phyloP scores from a whole-genome alignment of 106 monocot genomes.

The Triglochin maritima region DNA sequence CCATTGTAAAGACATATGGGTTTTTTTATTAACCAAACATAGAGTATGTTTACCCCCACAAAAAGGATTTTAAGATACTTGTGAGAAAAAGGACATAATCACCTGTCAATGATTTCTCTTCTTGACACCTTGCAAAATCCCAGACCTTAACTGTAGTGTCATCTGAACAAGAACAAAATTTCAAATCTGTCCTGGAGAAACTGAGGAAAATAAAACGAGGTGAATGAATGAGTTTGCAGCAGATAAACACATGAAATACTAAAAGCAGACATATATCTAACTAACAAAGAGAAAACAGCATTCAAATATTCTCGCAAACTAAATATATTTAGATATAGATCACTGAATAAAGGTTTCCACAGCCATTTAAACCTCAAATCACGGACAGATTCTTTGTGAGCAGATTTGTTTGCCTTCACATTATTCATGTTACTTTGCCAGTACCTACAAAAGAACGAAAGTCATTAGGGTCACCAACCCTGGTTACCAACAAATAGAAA shows the following conservation, averaged over 20 bases:
- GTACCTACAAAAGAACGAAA: constrained; percentile 31
- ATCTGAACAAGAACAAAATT: constrained; percentile 98
- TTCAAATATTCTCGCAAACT: too few species aligned
- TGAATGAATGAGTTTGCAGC: too few species aligned
- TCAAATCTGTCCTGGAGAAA: constrained; percentile 92
- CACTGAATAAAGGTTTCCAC: not conserved
- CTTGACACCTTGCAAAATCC: constrained; percentile 99
- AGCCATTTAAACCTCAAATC: constrained; percentile 53
- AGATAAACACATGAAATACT: too few species aligned
- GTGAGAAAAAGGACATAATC: constrained; percentile 28
- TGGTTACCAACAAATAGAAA: too few species aligned
- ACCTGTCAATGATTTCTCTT: constrained; percentile 94
- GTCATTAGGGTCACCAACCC: too few species aligned
- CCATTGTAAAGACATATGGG: too few species aligned
- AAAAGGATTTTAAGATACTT: not conserved
- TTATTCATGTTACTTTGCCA: constrained; percentile 99
- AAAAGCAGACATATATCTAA: too few species aligned
- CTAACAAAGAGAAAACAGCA: too few species aligned
- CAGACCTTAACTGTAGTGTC: constrained; percentile 96
- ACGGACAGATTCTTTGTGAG: constrained; percentile 95
- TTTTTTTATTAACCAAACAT: too few species aligned
- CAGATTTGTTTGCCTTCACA: constrained; percentile 93
- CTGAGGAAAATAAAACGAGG: constrained; percentile 24
- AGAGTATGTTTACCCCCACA: too few species aligned
- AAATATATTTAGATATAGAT: too few species aligned